Evolutionary conservation across 495 filamentous ascomycete species (phyloP).

Genomic region (Aspergillus steynii): DNA sequence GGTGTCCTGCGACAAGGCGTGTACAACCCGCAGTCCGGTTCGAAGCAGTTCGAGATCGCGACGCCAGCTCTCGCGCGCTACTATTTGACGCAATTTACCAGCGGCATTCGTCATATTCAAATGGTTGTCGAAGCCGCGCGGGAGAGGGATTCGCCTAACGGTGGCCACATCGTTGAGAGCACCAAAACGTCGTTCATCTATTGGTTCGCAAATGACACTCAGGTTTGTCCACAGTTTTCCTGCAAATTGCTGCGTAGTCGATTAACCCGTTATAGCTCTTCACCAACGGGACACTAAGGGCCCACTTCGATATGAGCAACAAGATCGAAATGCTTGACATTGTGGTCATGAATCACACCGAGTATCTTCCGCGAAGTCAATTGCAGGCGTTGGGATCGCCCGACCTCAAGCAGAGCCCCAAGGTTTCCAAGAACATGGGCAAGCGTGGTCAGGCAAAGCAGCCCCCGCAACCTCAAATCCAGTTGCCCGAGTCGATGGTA

Average conservation of each 20-base stretch:
- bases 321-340: slow-evolving; percentile 75
- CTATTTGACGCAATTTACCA: slow-evolving; percentile 81
- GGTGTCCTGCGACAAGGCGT: slow-evolving; percentile 69
- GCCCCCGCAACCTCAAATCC: slow-evolving; percentile 43
- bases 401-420: slow-evolving; percentile 70
- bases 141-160: slow-evolving; percentile 58
- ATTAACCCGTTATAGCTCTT: slow-evolving; percentile 55
- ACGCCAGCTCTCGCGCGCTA: slow-evolving; percentile 75
- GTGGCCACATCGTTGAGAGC: slow-evolving; percentile 65
- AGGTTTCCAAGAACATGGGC: slow-evolving; percentile 58
- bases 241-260: neutral
- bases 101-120: slow-evolving; percentile 76
- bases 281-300: slow-evolving; percentile 59
- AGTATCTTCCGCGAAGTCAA: slow-evolving; percentile 63
- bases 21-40: slow-evolving; percentile 46
- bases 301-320: slow-evolving; percentile 65
- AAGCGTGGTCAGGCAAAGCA: slow-evolving; percentile 61
- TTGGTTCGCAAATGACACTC: slow-evolving; percentile 70
- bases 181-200: slow-evolving; percentile 65
- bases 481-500: slow-evolving; percentile 63
- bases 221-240: slow-evolving; percentile 43
- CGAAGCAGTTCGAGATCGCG: slow-evolving; percentile 77
- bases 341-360: slow-evolving; percentile 60
- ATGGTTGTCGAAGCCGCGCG: slow-evolving; percentile 61
- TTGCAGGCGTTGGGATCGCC: slow-evolving; percentile 50